Base-by-base conservation (phyloP, 208 protist genomes). In the Leishmania major region DNA sequence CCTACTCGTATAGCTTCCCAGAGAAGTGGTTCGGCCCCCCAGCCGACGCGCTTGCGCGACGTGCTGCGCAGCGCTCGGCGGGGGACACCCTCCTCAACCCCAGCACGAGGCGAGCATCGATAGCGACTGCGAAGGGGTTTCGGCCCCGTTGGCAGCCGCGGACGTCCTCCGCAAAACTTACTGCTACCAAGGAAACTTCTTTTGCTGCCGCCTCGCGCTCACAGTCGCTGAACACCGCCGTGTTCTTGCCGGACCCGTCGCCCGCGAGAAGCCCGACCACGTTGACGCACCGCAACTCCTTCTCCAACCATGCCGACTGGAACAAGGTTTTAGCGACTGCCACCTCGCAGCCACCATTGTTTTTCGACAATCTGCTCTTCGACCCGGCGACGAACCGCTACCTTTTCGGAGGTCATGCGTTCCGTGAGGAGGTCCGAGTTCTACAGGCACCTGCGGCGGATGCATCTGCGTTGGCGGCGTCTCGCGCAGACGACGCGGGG, bases 361-460 rank as follows among this genome's bases (percentile, higher is more conserved):
- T 91, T 69, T 45, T 89, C 2, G 75, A 82, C 31, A 89, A 90
- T 75, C 90, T 96, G 89, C 82, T 97, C n/a, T 80, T 91, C 45
- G 92, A 97, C 77, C 86, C 89, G 6, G 67, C 87, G 22, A 87
- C 53, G 0, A 82, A 85, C 40, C 82, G 76, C 72, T 94, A 93
- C 81, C 85, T 97, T 10, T 89, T 97, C 55, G 85, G 79, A 31
- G 94, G 94, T 5, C 78, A 83, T 5, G 87, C 90, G 31, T 97
- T 96, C 75, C 70, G 77, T 10, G 91, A 97, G 80, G 92, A 96
- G 83, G 91, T 88, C 1, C 90, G 94, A 37, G 85, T 96, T 45
- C 67, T 97, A 3, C 75, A 80, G 45, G 80, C 87, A 22, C 77
- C 78, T 17, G 79, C 75, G 11, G 6, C 31, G 17, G 57, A 22